Conservation (phyloP, 768 basidiomycete species). For the Hygrocybe coccinea region DNA sequence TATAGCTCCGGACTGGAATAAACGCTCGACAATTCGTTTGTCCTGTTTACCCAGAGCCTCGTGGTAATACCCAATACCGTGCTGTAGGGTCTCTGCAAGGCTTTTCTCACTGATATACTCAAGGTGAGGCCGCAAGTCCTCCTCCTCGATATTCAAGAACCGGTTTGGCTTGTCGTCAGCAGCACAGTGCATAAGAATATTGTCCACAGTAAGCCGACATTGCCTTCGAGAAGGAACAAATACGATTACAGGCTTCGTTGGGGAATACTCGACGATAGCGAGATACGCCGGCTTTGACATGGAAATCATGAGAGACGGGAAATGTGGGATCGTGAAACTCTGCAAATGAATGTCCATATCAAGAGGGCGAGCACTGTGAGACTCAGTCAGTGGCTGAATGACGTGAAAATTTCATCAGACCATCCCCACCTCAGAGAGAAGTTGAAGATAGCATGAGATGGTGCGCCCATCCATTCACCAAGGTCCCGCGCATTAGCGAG, state of each 20-base stretch:
- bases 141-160: constrained; percentile 84
- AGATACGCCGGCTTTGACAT: constrained; percentile 99
- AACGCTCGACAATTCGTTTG: constrained; percentile 28
- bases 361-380: constrained; percentile 78
- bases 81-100: constrained; percentile 74
- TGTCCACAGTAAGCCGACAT: constrained; percentile 86
- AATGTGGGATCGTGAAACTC: constrained; percentile 93
- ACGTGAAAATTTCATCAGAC: not conserved
- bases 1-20: constrained; percentile 92
- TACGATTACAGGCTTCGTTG: constrained; percentile 79
- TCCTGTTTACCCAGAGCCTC: constrained; percentile 90
- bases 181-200: constrained; percentile 80
- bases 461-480: constrained; percentile 96
- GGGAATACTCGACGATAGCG: constrained; percentile 82
- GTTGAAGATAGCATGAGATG: constrained; percentile 94
- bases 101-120: constrained; percentile 75
- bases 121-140: constrained; percentile 83
- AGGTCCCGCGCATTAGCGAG: constrained; percentile 93
- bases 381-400: constrained; percentile 4
- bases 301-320: constrained; percentile 96
- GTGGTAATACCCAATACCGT: constrained; percentile 93
- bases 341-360: constrained; percentile 98
- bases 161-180: constrained; percentile 81
- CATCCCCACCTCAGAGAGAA: constrained; percentile 77
- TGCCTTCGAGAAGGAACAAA: constrained; percentile 93